Evolutionary conservation across 164 flowering plant genomes (phyloP).

Genomic region (Cinnamomum chago): DNA sequence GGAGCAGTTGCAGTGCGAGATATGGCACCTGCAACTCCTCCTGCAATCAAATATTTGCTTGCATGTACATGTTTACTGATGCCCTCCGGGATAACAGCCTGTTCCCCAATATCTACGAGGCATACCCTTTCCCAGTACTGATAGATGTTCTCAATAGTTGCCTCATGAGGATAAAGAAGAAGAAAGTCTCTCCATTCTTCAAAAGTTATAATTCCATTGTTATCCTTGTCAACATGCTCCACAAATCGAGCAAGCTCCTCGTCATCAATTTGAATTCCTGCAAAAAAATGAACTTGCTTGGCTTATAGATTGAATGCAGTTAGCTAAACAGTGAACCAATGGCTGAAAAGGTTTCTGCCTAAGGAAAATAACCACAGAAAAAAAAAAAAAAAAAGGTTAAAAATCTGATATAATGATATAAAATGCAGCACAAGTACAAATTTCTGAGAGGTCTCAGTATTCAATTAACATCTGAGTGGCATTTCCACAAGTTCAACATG

Average conservation of each 20-base stretch:
- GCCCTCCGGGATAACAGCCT: conserved; percentile 85
- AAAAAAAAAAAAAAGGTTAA: too few relatives aligned
- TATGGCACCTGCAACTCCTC: conserved; percentile 92
- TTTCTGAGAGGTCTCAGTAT: not conserved
- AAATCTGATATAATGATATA: too few relatives aligned
- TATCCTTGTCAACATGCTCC: conserved; percentile 95
- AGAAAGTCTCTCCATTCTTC: conserved; percentile 99
- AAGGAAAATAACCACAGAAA: not conserved
- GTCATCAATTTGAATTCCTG: conserved; percentile 93
- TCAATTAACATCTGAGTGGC: not conserved
- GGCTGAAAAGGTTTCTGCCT: not conserved
- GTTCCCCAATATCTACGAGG: conserved; percentile 96
- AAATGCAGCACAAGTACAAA: not conserved
- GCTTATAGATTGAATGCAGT: conserved; percentile 48
- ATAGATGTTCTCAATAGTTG: conserved; percentile 84
- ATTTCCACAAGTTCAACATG: not conserved
- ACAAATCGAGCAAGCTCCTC: conserved; percentile 91
- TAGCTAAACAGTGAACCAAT: not conserved
- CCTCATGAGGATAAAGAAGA: conserved; percentile 96
- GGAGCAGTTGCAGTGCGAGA: conserved; percentile 99
- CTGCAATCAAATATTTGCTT: conserved; percentile 81
- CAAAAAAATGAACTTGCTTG: conserved; percentile 40
- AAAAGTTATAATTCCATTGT: conserved; percentile 91
- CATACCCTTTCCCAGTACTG: conserved; percentile 92
- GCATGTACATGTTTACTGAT: conserved; percentile 80